Conservation (phyloP, 768 basidiomycete genomes). For the Mycena kentingensis region DNA sequence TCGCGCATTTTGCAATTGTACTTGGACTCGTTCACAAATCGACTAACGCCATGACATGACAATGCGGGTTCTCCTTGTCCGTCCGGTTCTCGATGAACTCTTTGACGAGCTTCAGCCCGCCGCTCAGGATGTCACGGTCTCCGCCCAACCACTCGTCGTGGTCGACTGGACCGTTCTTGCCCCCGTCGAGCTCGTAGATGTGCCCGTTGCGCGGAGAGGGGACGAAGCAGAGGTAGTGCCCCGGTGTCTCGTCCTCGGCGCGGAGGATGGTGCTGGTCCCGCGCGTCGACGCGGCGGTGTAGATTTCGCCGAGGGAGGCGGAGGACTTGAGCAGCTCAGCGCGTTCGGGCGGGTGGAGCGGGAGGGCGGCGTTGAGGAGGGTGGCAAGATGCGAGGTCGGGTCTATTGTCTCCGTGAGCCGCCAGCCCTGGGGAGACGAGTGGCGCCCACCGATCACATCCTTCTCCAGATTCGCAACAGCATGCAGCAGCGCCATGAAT, state of each 20-base stretch:
- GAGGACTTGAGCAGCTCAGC: conserved; percentile 20
- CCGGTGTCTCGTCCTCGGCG: conserved; percentile 12
- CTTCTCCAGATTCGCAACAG: conserved; percentile 15
- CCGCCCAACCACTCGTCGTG: conserved; percentile 17
- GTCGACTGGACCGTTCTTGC: conserved; percentile 23
- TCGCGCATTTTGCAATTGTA: not conserved
- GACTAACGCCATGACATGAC: conserved; percentile 24
- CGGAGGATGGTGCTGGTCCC: conserved; percentile 13
- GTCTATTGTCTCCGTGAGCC: no score
- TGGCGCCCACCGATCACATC: conserved; percentile 14
- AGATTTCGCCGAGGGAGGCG: conserved; percentile 11
- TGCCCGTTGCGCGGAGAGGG: conserved; percentile 20
- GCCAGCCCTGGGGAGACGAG: no score
- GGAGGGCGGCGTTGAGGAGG: conserved; percentile 6
- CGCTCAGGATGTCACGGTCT: conserved; percentile 21
- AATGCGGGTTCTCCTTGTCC: conserved; percentile 16
- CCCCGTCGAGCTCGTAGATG: conserved; percentile 24
- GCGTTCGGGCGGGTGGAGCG: conserved; percentile 16
- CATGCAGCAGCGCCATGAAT: conserved; percentile 22
- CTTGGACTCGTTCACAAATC: not conserved
- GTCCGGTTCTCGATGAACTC: conserved; percentile 10
- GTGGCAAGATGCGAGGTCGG: conserved; percentile 11
- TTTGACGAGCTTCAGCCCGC: conserved; percentile 18
- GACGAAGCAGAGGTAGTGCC: conserved; percentile 23
- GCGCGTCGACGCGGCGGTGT: conserved; percentile 19